These are phyloP conservation scores for Hibiscus tridactylites DNA, from an alignment of 345 rosid species.

Conservation along the genomic window DNA sequence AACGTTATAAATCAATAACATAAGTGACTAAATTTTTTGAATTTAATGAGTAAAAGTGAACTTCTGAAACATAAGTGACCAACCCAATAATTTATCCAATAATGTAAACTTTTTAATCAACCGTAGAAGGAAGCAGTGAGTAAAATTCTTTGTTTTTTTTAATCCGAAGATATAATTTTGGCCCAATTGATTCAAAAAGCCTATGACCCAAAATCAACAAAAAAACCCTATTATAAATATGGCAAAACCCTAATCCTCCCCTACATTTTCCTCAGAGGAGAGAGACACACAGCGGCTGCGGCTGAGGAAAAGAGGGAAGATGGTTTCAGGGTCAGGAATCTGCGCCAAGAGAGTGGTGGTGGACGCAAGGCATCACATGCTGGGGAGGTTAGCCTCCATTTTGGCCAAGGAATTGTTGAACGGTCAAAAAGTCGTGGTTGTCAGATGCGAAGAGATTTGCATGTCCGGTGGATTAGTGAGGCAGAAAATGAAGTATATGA, in stretches of 20 bases:
- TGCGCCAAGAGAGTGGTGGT: slow-evolving; percentile 69
- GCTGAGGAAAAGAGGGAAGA: slow-evolving; percentile 8
- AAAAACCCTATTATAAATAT: not conserved
- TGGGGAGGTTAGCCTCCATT: slow-evolving; percentile 60
- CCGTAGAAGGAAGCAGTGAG: no score
- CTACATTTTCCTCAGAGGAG: not conserved
- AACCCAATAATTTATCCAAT: no score
- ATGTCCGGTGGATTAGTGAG: slow-evolving; percentile 77
- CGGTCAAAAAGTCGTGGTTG: slow-evolving; percentile 78
- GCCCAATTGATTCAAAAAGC: no score
- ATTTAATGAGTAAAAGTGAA: no score
- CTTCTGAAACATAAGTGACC: no score
- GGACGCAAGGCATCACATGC: slow-evolving; percentile 81
- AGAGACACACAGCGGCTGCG: not conserved
- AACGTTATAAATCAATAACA: no score
- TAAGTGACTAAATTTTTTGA: no score
- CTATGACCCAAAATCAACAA: no score
- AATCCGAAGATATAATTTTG: no score
- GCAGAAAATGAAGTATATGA: slow-evolving; percentile 80
- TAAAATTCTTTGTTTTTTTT: no score
- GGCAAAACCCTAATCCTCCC: not conserved
- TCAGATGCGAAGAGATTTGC: slow-evolving; percentile 78
- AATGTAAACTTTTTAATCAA: no score
- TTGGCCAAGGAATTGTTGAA: slow-evolving; percentile 72
- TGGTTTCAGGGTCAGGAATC: slow-evolving; percentile 82